These are phyloP conservation scores for Galerina marginata DNA, from an alignment of 768 basidiomycete genomes.

Conservation along the genomic window DNA sequence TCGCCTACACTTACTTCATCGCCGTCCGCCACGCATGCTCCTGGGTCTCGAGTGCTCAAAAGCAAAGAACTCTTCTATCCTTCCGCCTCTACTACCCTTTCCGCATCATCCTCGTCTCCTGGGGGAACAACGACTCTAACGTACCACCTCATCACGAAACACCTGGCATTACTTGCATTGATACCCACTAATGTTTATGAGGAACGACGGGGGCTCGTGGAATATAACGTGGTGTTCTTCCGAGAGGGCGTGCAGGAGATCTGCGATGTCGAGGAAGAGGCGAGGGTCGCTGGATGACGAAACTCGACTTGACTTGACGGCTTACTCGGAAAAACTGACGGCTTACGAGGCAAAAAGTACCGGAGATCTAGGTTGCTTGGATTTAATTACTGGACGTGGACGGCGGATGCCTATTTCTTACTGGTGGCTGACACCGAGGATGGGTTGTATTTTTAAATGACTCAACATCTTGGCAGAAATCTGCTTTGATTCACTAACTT, in stretches of 20 bases:
- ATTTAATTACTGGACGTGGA: no score
- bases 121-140: constrained; percentile 67
- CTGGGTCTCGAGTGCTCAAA: constrained; percentile 1
- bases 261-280: constrained; percentile 73
- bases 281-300: constrained; percentile 39
- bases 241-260: constrained; percentile 85
- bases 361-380: no score
- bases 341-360: no score
- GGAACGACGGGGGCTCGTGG: constrained; percentile 73
- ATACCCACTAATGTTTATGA: constrained; percentile 78
- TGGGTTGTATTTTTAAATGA: no score
- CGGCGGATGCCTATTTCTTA: no score
- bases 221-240: constrained; percentile 89
- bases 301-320: background rate
- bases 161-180: constrained; percentile 72
- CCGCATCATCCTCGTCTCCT: constrained; percentile 18
- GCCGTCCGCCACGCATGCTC: constrained; percentile 5
- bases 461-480: no score
- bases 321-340: background rate
- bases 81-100: constrained; percentile 46
- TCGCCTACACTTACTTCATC: constrained; percentile 4
- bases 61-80: constrained; percentile 63
- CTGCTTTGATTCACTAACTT: no score
- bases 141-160: constrained; percentile 80
- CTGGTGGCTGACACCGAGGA: no score